Conservation (phyloP, 2,329 filamentous ascomycete species). For the Arthrobotrys pseudoclavata region DNA sequence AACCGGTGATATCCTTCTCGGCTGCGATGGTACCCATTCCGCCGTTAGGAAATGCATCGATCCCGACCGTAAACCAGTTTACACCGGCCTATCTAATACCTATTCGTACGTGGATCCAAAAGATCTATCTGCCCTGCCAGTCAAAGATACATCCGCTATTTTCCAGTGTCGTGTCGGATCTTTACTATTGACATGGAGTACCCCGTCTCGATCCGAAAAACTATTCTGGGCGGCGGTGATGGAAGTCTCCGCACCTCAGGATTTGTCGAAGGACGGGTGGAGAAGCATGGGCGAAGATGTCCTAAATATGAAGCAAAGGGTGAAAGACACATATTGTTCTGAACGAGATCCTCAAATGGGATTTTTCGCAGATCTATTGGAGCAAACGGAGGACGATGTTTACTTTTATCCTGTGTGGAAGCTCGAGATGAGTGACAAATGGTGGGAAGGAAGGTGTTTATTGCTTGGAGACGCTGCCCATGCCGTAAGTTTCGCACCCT, state of each 20-base stretch:
- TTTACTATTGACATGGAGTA: slow-evolving; percentile 47
- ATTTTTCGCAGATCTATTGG: slow-evolving; percentile 48
- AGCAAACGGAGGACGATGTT: slow-evolving; percentile 41
- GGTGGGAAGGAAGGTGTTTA: slow-evolving; percentile 63
- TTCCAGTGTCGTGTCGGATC: slow-evolving; percentile 50
- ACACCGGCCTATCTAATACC: slow-evolving; percentile 45
- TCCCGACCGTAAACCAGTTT: slow-evolving; percentile 44
- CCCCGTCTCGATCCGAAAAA: slow-evolving; percentile 38
- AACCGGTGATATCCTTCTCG: slow-evolving; percentile 64
- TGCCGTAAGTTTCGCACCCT: slow-evolving; percentile 67
- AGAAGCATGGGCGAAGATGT: slow-evolving; percentile 50
- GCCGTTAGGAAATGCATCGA: slow-evolving; percentile 62
- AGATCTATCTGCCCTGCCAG: slow-evolving; percentile 20
- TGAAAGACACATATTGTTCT: slow-evolving; percentile 53
- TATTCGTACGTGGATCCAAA: slow-evolving; percentile 49
- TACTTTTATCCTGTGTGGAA: slow-evolving; percentile 52
- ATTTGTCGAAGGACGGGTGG: slow-evolving; percentile 49
- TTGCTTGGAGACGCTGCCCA: slow-evolving; percentile 73
- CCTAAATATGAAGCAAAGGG: slow-evolving; percentile 36
- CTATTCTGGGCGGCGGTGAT: slow-evolving; percentile 54
- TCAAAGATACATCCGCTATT: slow-evolving; percentile 49
- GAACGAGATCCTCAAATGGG: slow-evolving; percentile 48
- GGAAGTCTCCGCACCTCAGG: slow-evolving; percentile 35
- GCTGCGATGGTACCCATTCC: slow-evolving; percentile 65
- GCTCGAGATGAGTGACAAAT: slow-evolving; percentile 54